Conservation (phyloP, 768 basidiomycete species). For the Coprinellus micaceus region DNA sequence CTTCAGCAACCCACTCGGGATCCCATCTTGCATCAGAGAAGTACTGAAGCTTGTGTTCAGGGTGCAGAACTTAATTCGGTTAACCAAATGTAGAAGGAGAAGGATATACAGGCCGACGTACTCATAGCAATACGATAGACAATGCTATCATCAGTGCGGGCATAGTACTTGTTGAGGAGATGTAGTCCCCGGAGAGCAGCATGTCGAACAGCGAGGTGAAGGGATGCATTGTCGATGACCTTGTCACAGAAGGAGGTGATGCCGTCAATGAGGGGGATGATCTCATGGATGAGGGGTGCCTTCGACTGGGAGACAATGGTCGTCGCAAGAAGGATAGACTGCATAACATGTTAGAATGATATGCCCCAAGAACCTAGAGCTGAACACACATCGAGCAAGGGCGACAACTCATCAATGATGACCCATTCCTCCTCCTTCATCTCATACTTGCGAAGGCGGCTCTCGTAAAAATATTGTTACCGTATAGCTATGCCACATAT, state of each 20-base stretch:
- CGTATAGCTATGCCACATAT: no score
- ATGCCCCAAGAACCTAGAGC: no score
- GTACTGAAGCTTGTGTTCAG: conserved; percentile 25
- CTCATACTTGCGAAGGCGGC: no score
- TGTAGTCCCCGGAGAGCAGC: conserved; percentile 23
- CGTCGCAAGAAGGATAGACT: no score
- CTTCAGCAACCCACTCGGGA: conserved; percentile 21
- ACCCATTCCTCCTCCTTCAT: no score
- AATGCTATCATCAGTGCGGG: conserved; percentile 25
- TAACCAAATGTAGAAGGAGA: background rate
- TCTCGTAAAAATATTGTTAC: no score
- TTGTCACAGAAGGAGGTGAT: background rate
- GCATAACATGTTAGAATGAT: no score
- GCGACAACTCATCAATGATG: no score
- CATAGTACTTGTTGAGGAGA: conserved; percentile 31
- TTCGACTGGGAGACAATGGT: background rate
- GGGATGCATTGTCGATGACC: background rate
- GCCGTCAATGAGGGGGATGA: conserved; percentile 1
- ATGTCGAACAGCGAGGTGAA: background rate
- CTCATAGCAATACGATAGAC: conserved; percentile 32
- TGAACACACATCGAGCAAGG: no score
- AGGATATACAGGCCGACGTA: conserved; percentile 15
- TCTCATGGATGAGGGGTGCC: background rate
- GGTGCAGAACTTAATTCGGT: conserved; percentile 25
- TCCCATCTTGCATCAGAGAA: conserved; percentile 22